Evolutionary conservation across 225 moss, liverwort and hornwort species (phyloP), one percentile per base, ranked within the genome.

Genomic region (Takakia lepidozioides): DNA sequence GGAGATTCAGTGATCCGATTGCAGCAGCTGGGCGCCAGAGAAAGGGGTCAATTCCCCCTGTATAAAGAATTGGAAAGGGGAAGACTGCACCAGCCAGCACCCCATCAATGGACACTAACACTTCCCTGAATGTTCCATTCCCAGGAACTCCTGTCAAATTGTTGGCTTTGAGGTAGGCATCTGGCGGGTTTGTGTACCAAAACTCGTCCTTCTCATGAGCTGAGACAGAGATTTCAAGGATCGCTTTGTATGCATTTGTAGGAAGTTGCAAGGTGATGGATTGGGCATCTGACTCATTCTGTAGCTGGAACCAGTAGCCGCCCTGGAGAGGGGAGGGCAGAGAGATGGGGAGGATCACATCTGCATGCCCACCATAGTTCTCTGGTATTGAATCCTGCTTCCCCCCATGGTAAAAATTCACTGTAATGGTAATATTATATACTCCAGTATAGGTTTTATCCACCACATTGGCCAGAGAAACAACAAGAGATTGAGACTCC

Each of bases 161-260:
- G 75, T 90, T 90, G 2, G 86, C 80, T 17, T 13, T 24, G 14
- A 90, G 51, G 60, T 66, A 98, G 3, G 65, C 66, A 29, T 84
- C 86, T 0, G 95, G 95, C 2, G 84, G 82, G 32, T 98, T 90
- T 0, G 84, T 75, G 59, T 90, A 90, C 95, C 95, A 98, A 49
- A 98, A 98, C 43, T 98, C 95, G 51, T 98, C 95, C 8, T 47
- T 41, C 26, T 61, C 68, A 52, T 98, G 90, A 17, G 64, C 80
- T 19, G 95, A 98, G 26, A 98, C 51, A 46, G 90, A 98, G 18
- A 98, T 68, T 48, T 98, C 95, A 0, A 98, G 60, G 2, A 85
- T 62, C 1, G 90, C 90, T 22, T 66, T 71, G 61, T 87, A 90
- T 0, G 86, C 71, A 28, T 87, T 93, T 1, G 17, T 27, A 0